phyloP scores from a whole-genome alignment of 768 basidiomycete species.

The Suillus brevipes region DNA sequence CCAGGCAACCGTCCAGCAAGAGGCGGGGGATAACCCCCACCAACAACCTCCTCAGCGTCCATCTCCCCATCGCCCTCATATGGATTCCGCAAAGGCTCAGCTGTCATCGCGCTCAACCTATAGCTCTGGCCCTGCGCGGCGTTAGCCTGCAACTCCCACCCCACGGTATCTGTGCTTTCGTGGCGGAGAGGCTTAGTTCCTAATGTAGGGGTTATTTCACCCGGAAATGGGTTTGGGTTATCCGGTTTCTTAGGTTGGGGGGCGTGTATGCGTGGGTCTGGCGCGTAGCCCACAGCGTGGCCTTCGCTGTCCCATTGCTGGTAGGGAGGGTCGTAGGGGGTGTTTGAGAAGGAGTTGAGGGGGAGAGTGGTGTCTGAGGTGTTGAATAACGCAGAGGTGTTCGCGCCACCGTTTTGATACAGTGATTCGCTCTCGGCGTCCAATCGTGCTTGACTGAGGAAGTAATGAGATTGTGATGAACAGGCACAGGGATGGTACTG shows the following conservation, averaged over 20 bases:
- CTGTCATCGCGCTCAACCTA: slow-evolving; percentile 20
- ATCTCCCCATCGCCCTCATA: slow-evolving; percentile 21
- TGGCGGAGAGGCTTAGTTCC: slow-evolving; percentile 18
- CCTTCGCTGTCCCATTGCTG: slow-evolving; percentile 57
- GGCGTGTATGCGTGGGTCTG: slow-evolving; percentile 48
- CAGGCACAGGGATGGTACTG: slow-evolving; percentile 12
- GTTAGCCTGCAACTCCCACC: slow-evolving; percentile 32
- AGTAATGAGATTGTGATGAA: slow-evolving; percentile 7
- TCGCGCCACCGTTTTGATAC: slow-evolving; percentile 31
- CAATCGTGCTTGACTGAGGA: slow-evolving; percentile 54
- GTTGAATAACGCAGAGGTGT: slow-evolving; percentile 36
- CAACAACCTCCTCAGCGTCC: slow-evolving; percentile 20
- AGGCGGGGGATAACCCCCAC: not conserved
- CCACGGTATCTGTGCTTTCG: slow-evolving; percentile 31
- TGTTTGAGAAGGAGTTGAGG: slow-evolving; percentile 25
- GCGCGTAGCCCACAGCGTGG: slow-evolving; percentile 47
- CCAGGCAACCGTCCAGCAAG: not conserved
- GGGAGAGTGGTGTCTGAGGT: slow-evolving; percentile 46
- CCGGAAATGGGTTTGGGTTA: slow-evolving; percentile 15
- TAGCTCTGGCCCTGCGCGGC: slow-evolving; percentile 26
- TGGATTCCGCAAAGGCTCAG: slow-evolving; percentile 24
- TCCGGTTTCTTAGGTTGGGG: slow-evolving; percentile 46
- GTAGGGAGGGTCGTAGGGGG: slow-evolving; percentile 32
- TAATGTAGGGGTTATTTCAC: slow-evolving; percentile 14
- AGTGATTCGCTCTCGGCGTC: slow-evolving; percentile 27